phyloP scores from a whole-genome alignment of 305 asterid species.

The Plantago coronopus region DNA sequence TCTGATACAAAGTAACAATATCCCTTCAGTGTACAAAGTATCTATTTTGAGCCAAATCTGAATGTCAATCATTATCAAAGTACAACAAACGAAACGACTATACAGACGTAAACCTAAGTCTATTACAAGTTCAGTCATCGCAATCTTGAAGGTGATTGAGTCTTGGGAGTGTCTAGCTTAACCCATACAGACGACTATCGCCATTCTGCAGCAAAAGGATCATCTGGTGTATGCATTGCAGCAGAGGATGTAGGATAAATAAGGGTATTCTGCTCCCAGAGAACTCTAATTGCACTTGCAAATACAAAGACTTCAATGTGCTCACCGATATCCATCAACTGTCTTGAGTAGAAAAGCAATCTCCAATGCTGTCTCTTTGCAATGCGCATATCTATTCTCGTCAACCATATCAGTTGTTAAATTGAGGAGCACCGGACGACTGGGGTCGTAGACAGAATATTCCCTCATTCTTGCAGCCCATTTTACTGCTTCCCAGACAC shows the following conservation, averaged over 20 bases:
- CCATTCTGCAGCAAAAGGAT: too few species aligned
- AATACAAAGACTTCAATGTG: conserved; percentile 2
- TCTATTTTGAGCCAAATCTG: too few species aligned
- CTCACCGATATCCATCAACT: conserved; percentile 41
- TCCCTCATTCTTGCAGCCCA: conserved; percentile 90
- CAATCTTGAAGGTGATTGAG: not conserved
- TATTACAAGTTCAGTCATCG: not conserved
- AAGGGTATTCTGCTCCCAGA: not conserved
- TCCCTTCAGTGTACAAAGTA: too few species aligned
- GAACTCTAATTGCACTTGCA: conserved; percentile 6
- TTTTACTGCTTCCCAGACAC: conserved; percentile 96
- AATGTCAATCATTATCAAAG: too few species aligned
- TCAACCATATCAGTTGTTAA: conserved; percentile 72
- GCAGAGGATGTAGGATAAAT: too few species aligned
- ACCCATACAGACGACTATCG: not conserved
- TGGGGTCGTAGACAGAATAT: conserved; percentile 62
- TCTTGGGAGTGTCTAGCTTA: not conserved
- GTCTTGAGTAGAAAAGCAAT: conserved; percentile 73
- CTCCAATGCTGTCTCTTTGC: conserved; percentile 84
- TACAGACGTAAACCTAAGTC: not conserved
- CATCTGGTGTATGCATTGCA: too few species aligned
- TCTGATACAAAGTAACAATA: too few species aligned
- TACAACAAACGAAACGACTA: too few species aligned
- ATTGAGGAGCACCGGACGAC: conserved; percentile 65
- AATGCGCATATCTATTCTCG: conserved; percentile 77